Evolutionary conservation across 2,329 filamentous ascomycete species (phyloP), one percentile per base, ranked within the genome.

Genomic region (Coniochaeta prunicola): DNA sequence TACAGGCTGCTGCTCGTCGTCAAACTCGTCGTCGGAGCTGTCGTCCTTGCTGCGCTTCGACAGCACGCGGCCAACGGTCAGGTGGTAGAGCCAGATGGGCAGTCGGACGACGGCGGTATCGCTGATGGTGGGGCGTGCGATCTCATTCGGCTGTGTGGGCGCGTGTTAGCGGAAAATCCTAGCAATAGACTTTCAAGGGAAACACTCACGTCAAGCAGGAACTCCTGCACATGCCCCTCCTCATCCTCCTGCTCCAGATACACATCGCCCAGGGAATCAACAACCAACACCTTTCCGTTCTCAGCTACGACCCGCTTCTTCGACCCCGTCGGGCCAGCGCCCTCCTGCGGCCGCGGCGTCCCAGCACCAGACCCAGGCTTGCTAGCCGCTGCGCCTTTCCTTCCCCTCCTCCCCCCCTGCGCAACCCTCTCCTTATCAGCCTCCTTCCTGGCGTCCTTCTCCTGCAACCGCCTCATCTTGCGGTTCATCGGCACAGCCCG

Each of bases 241-340:
- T 92, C 92, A 57, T 91, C 91, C 67, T 91, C 83, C 69, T 96
- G 90, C 74, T 97, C 92, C n/a, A 99, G 80, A 70, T 91, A 99
- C 13, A 99, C 94, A 66, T 97, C 92, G 30, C 94, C 94, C 10
- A 88, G 79, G 0, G 90, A 91, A 74, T 99, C 93, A 4, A 99
- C 94, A 59, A 99, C 88, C 38, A 99, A 79, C 0, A 96, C 81
- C 78, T 97, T 99, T 65, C 94, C 94, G 67, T 99, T 99, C 78
- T 96, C 89, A 2, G 92, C 93, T 28, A 92, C 85, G 17, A 97
- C 91, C 36, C 91, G 83, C 80, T 93, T 96, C 76, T 91, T 91
- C 34, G 88, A 81, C 21, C 92, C 92, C 38, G 86, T 83, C 1
- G 90, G 85, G 12, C 85, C 84, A 58, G 80, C 73, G 6, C 19